phyloP scores from a whole-genome alignment of 345 rosid genomes.

The Theobroma cacao region DNA sequence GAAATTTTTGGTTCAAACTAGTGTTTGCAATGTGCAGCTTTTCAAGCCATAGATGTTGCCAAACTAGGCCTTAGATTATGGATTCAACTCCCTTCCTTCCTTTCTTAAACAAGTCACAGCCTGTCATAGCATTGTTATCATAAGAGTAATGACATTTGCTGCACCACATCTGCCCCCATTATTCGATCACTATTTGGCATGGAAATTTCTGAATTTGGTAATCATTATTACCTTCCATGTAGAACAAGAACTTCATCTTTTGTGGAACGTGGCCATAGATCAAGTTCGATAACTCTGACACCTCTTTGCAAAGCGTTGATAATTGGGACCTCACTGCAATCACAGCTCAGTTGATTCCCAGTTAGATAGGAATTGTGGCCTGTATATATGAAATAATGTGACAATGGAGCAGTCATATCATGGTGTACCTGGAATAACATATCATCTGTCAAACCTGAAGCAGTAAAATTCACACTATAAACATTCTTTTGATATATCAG shows the following conservation, averaged over 20 bases:
- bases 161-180: background rate
- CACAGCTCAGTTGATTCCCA: constrained; percentile 94
- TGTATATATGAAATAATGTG: constrained; percentile 87
- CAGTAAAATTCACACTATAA: background rate
- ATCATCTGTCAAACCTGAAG: background rate
- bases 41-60: background rate
- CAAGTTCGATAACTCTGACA: constrained; percentile 87
- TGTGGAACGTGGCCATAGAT: constrained; percentile 87
- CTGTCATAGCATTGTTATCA: background rate
- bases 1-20: background rate
- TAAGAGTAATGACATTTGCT: no score
- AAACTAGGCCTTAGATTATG: background rate
- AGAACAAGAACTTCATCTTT: constrained; percentile 76
- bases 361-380: constrained; percentile 98
- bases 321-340: constrained; percentile 92
- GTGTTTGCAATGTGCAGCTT: background rate
- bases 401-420: constrained; percentile 86
- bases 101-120: background rate
- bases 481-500: background rate
- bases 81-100: background rate
- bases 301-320: constrained; percentile 71
- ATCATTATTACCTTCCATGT: constrained; percentile 71
- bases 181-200: no score
- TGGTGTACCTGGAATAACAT: constrained; percentile 69
- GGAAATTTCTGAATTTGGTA: background rate